Evolutionary conservation across 2,329 filamentous ascomycete genomes (phyloP), one percentile per base, ranked within the genome.

Genomic region (Coniochaeta ligniaria): DNA sequence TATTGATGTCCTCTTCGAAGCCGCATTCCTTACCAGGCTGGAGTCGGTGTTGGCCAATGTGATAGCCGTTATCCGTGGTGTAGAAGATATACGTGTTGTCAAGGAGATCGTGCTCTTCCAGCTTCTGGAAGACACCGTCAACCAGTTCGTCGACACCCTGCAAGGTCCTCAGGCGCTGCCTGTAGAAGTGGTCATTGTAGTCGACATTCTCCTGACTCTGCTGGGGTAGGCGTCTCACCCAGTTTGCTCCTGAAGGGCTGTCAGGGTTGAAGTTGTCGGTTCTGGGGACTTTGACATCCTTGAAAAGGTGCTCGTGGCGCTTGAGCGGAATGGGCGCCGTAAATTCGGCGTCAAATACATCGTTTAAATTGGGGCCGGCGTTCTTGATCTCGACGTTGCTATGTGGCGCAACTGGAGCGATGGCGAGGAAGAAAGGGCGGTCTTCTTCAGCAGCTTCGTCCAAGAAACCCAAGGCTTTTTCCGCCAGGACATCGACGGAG

Each of bases 201-300:
- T 72, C 72, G 33, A 78, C 66, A 7, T 72, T 70, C 6, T 72
- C 70, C 5, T 68, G 65, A 20, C 69, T 73, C 16, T 77, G 73
- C 59, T 71, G 70, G 0, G 69, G 69, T 2, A 80, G 69, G 8
- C 69, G 64, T n/a, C 73, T 70, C 22, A 81, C 68, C 78, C 79
- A 82, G 57, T 71, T 76, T 1, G 74, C 78, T 8, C 78, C 77
- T 17, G 73, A 74, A 4, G 77, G 73, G 64, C 73, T 63, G 17
- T 82, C 76, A 0, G 87, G 86, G 67, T 91, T 91, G 74, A 91
- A 91, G 66, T 87, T 83, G 0, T 77, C 73, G 0, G 79, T 85
- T n/a, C 88, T 75, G 0, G 88, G 88, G 0, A 90, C 80, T 33
- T 77, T 80, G 4, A 76, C 80, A 61, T 82, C 78, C 7, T 76